Base-by-base conservation (phyloP, 805 yeast genomes). In the Maudiozyma serrabonitensis region DNA sequence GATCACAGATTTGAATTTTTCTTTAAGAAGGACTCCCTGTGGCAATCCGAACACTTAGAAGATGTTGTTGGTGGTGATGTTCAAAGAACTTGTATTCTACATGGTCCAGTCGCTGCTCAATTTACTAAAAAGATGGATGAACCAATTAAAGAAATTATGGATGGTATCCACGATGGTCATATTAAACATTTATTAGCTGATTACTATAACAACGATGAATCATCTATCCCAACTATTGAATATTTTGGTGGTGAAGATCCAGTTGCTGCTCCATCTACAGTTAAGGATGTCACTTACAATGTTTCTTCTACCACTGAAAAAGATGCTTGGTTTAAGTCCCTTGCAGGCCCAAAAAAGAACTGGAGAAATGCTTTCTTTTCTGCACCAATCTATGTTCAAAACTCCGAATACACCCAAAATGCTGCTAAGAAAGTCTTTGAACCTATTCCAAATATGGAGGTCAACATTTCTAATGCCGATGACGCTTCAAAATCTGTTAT, bases 1-100 rank as follows among this genome's bases (percentile, higher is more conserved):
- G 96, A 93, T 66, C 95, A 87, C 57, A 85, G 87, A 74, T 88
- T 93, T 62, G 97, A 93, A 70, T 82, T 84, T 65, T 93, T 86
- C 79, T 93, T 93, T 81, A 93, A 93, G 81, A 93, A 93, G 75
- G 99, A 93, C 71, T 91, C 98, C 31, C 77, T 93, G 68, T 93
- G 99, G 99, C 99, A 93, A 78, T 86, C 96, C 23, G 98, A 93
- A 75, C 91, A 87, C 67, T 79, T 93, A 66, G 97, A 89, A 68
- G 87, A 97, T 52, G 98, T 93, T 65, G 90, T 87, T 56, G 98
- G 78, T 58, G 88, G 85, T 62, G 99, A 93, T 68, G 98, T 93
- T 54, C 90, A 90, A 71, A 85, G 99, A 78, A 91, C 97, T n/a
- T 95, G 99, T 85, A 89, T 93, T 58, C 78, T 93, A 63, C 96